Conservation (phyloP, 768 basidiomycete species). For the Leccinum barrowsii region DNA sequence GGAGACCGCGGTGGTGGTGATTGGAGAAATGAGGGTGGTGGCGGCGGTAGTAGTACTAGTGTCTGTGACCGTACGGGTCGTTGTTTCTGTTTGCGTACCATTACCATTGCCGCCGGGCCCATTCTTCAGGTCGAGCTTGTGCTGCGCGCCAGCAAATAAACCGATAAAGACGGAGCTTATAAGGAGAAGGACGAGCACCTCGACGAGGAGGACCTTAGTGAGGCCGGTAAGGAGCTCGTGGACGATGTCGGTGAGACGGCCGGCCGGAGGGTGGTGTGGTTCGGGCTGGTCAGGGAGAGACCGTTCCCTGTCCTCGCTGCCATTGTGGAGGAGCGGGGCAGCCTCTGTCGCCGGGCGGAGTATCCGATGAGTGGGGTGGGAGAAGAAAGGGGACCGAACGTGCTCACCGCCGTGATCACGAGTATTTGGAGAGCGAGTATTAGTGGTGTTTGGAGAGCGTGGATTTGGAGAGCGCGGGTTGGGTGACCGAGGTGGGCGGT, state of each 20-base stretch:
- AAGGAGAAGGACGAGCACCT: constrained; percentile 74
- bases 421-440: constrained; percentile 40
- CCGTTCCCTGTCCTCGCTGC: constrained; percentile 40
- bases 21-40: constrained; percentile 29
- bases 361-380: constrained; percentile 2
- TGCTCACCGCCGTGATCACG: constrained; percentile 59
- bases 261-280: constrained; percentile 29
- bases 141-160: constrained; percentile 86
- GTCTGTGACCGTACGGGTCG: constrained; percentile 31
- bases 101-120: constrained; percentile 32
- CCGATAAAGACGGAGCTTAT: constrained; percentile 88
- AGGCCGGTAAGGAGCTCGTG: constrained; percentile 81
- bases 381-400: neutral
- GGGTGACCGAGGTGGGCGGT: constrained; percentile 50
- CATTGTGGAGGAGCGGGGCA: constrained; percentile 58
- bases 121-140: constrained; percentile 58
- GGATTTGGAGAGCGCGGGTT: constrained; percentile 43
- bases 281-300: constrained; percentile 34
- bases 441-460: constrained; percentile 37
- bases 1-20: constrained; percentile 34
- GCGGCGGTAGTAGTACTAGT: constrained; percentile 31
- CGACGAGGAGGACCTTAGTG: constrained; percentile 75
- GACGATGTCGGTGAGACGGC: constrained; percentile 47
- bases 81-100: constrained; percentile 33
- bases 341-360: constrained; percentile 43